Evolutionary conservation across 306 rosid species (phyloP).

Genomic region (Bauhinia variegata): DNA sequence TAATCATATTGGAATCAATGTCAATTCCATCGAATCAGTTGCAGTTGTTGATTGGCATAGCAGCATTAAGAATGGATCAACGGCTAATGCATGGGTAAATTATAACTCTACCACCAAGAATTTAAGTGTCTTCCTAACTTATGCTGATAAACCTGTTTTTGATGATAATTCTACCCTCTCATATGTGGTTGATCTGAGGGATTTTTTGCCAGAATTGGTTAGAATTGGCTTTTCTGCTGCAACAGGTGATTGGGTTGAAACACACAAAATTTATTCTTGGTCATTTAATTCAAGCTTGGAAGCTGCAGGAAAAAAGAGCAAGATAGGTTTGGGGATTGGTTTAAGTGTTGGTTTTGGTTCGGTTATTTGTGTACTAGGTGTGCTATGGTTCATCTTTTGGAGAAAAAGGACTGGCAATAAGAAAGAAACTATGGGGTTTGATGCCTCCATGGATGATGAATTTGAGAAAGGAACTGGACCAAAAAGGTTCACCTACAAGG

Average conservation of each 20-base stretch:
- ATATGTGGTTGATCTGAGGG: slow-evolving; percentile 57
- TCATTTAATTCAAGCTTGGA: slow-evolving; percentile 71
- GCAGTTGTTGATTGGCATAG: slow-evolving; percentile 43
- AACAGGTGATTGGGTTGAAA: slow-evolving; percentile 57
- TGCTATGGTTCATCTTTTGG: slow-evolving; percentile 51
- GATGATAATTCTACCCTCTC: slow-evolving; percentile 45
- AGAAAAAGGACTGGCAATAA: slow-evolving; percentile 34
- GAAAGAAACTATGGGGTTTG: slow-evolving; percentile 32
- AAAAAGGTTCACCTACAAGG: slow-evolving; percentile 57
- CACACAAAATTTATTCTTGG: slow-evolving; percentile 67
- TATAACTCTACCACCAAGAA: slow-evolving; percentile 62
- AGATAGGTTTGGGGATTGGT: slow-evolving; percentile 38
- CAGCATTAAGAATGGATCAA: slow-evolving; percentile 53
- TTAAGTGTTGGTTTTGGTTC: slow-evolving; percentile 42
- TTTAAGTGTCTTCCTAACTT: slow-evolving; percentile 64
- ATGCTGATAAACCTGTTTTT: slow-evolving; percentile 46
- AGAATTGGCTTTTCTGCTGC: slow-evolving; percentile 79
- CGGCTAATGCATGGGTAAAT: slow-evolving; percentile 66
- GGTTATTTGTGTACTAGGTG: slow-evolving; percentile 43
- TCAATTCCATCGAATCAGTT: slow-evolving; percentile 62
- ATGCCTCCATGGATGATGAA: slow-evolving; percentile 58
- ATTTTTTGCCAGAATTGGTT: slow-evolving; percentile 60
- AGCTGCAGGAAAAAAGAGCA: background rate
- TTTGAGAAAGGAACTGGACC: slow-evolving; percentile 72
- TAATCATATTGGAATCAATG: slow-evolving; percentile 69